Conservation (phyloP, 805 yeast genomes). For the Saccharomycopsis babjevae region DNA sequence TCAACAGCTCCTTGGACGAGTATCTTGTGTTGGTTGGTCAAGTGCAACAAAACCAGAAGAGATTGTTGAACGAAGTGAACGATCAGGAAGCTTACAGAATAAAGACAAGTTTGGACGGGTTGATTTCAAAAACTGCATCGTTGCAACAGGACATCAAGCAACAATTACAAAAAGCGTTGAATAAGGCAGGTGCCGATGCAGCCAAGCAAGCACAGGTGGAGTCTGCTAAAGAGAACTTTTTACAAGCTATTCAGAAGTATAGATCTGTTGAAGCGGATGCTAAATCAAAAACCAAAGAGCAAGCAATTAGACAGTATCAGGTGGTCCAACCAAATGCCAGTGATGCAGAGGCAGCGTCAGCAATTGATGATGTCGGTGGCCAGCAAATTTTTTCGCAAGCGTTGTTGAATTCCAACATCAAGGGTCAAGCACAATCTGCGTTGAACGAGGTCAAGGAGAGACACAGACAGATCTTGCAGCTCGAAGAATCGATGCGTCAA, state of each 20-base stretch:
- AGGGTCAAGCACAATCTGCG: slow-evolving; percentile 93
- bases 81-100: slow-evolving; percentile 58
- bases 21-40: slow-evolving; percentile 61
- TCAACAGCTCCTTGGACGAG: slow-evolving; percentile 59
- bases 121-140: slow-evolving; percentile 68
- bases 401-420: slow-evolving; percentile 70
- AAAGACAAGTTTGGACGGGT: slow-evolving; percentile 66
- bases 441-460: slow-evolving; percentile 92
- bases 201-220: slow-evolving; percentile 89
- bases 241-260: slow-evolving; percentile 78
- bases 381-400: slow-evolving; percentile 95
- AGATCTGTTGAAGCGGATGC: slow-evolving; percentile 79
- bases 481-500: slow-evolving; percentile 93
- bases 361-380: slow-evolving; percentile 73
- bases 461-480: slow-evolving; percentile 88
- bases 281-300: slow-evolving; percentile 72
- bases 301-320: slow-evolving; percentile 86
- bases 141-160: slow-evolving; percentile 66
- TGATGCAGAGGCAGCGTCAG: slow-evolving; percentile 73
- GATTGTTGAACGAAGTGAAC: slow-evolving; percentile 62
- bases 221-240: slow-evolving; percentile 72
- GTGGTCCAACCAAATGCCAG: slow-evolving; percentile 83
- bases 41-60: slow-evolving; percentile 60
- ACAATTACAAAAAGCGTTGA: slow-evolving; percentile 69
- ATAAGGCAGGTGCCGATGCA: slow-evolving; percentile 56